Evolutionary conservation across 2,329 filamentous ascomycete species (phyloP).

Genomic region (Ophioceras dolichostomum): DNA sequence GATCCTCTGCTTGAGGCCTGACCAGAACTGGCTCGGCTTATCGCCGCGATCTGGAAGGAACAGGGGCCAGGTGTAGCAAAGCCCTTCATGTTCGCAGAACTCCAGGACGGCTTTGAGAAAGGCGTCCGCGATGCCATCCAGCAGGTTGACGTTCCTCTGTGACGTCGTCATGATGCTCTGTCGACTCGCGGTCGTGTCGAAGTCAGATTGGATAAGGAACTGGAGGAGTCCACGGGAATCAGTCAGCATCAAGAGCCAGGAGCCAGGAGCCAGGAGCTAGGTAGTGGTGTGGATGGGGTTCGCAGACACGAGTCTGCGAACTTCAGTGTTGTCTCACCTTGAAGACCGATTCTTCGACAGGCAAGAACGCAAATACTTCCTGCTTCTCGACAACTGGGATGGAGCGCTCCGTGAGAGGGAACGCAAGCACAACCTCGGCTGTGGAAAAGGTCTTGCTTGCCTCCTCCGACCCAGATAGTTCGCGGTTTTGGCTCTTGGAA

Average conservation of each 20-base stretch:
- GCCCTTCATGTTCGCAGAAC: constrained; percentile 21
- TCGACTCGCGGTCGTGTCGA: constrained; percentile 30
- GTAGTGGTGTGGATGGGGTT: constrained; percentile 1
- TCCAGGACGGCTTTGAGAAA: constrained; percentile 25
- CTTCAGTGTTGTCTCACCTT: constrained; percentile 16
- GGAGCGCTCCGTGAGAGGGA: constrained; percentile 22
- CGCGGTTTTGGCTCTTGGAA: constrained; percentile 20
- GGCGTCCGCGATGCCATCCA: constrained; percentile 20
- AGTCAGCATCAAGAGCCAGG: too few relatives aligned
- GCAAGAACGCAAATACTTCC: constrained; percentile 32
- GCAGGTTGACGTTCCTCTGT: constrained; percentile 22
- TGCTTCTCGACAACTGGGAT: constrained; percentile 24
- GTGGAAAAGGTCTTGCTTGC: constrained; percentile 9
- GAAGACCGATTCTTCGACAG: constrained; percentile 27
- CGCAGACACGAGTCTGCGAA: neutral
- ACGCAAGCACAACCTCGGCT: constrained; percentile 29
- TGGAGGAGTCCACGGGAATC: too few relatives aligned
- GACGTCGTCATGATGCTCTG: constrained; percentile 26
- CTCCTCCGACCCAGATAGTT: constrained; percentile 15
- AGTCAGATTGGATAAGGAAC: constrained; percentile 38
- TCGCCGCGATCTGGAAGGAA: constrained; percentile 23
- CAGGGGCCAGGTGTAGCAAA: constrained; percentile 31
- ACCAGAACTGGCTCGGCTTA: constrained; percentile 16
- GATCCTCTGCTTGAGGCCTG: constrained; percentile 12
- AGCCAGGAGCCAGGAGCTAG: too few relatives aligned